Evolutionary conservation across 768 basidiomycete species (phyloP).

Genomic region (Rhizopogon sp.): DNA sequence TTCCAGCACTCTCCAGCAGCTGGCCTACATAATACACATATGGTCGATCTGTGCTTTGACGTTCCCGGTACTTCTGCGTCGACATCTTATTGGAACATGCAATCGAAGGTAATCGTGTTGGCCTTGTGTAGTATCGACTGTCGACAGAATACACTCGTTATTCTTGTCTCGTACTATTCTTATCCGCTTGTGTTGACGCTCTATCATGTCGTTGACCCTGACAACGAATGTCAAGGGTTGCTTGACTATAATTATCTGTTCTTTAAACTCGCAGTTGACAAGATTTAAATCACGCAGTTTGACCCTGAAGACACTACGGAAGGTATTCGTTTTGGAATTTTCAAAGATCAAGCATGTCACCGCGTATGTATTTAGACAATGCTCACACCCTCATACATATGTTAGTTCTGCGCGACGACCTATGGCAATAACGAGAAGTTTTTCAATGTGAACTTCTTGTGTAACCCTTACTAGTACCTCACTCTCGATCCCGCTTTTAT

Average conservation of each 20-base stretch:
- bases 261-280: not conserved
- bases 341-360: constrained; percentile 19
- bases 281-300: not conserved
- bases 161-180: no score
- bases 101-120: no score
- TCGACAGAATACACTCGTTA: no score
- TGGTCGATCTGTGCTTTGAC: no score
- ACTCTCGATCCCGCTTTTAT: constrained; percentile 61
- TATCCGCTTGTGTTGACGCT: no score
- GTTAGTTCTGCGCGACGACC: constrained; percentile 47
- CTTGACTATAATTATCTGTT: not conserved
- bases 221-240: constrained; percentile 34
- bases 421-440: constrained; percentile 50
- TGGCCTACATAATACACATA: no score
- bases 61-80: no score
- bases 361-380: not conserved
- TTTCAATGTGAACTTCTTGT: constrained; percentile 30
- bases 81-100: no score
- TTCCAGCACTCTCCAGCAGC: no score
- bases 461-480: constrained; percentile 40
- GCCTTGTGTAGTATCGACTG: no score
- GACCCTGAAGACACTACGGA: constrained; percentile 24
- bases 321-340: constrained; percentile 41
- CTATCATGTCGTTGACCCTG: constrained; percentile 32
- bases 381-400: not conserved